Percentiles rank a stretch among this genome's conserved stretches.
These are phyloP conservation scores for Cyberlindnera lachancei DNA, from an alignment of 805 yeast species.

Conservation along the genomic window DNA sequence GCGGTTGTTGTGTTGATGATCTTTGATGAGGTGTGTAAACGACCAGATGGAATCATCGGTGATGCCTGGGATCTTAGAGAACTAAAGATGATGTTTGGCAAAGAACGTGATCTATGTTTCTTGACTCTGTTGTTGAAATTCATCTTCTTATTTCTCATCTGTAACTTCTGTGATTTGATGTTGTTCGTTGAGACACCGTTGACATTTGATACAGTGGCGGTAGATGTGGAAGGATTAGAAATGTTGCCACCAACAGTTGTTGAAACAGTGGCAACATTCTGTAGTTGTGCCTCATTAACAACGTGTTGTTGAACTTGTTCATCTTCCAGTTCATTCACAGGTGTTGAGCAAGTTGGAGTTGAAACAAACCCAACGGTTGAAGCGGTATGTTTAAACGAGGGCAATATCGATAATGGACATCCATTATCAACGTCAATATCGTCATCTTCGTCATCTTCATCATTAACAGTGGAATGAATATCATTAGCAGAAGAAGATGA, in stretches of 20 bases:
- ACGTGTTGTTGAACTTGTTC: too few species aligned
- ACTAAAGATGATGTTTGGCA: slow-evolving; percentile 19
- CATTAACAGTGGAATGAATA: too few species aligned
- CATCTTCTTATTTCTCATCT: neutral
- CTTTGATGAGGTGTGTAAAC: neutral
- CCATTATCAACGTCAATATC: neutral
- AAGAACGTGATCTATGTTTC: slow-evolving; percentile 22
- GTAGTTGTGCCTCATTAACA: too few species aligned
- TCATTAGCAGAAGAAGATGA: too few species aligned
- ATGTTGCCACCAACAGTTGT: too few species aligned
- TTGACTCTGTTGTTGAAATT: slow-evolving; percentile 11
- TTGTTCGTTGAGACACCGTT: too few species aligned
- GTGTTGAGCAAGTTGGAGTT: slow-evolving; percentile 11
- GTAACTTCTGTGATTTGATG: too few species aligned
- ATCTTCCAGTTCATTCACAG: slow-evolving; percentile 1
- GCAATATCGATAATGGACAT: neutral
- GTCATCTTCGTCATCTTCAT: too few species aligned
- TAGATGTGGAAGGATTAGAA: too few species aligned
- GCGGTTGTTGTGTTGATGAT: neutral
- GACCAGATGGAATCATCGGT: neutral
- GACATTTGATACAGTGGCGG: too few species aligned
- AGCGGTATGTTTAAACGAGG: slow-evolving; percentile 1
- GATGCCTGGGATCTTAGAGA: slow-evolving; percentile 1
- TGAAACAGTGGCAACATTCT: too few species aligned
- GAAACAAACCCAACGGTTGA: neutral